These are phyloP conservation scores for Saccharomycopsis malanga DNA, from an alignment of 805 yeast genomes.

Conservation along the genomic window DNA sequence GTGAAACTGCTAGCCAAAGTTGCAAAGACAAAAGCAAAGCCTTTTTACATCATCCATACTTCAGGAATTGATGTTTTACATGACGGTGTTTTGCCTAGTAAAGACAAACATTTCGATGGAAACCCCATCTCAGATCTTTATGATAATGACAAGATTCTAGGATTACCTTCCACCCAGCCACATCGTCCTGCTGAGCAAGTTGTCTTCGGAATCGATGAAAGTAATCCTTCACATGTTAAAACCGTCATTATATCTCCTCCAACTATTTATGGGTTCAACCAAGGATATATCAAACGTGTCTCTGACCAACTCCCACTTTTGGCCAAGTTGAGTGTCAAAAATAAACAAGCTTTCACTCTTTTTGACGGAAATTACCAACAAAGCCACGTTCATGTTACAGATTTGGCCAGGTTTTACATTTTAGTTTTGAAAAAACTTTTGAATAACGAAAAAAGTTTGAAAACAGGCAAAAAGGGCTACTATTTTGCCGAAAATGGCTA, in stretches of 20 bases:
- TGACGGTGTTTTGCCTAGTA: slow-evolving; percentile 12
- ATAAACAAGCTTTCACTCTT: slow-evolving; percentile 27
- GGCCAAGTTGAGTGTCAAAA: slow-evolving; percentile 22
- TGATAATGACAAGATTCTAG: slow-evolving; percentile 27
- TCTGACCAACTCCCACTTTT: slow-evolving; percentile 32
- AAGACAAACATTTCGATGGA: slow-evolving; percentile 22
- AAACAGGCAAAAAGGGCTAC: slow-evolving; percentile 31
- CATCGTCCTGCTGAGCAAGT: slow-evolving; percentile 31
- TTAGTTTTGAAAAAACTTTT: slow-evolving; percentile 27
- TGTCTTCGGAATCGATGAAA: slow-evolving; percentile 27
- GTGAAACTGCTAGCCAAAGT: slow-evolving; percentile 25
- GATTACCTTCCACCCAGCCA: slow-evolving; percentile 27
- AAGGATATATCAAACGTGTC: slow-evolving; percentile 28
- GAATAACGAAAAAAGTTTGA: slow-evolving; percentile 24
- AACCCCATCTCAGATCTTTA: slow-evolving; percentile 26
- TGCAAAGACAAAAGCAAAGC: slow-evolving; percentile 22
- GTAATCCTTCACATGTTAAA: slow-evolving; percentile 27
- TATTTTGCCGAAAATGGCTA: slow-evolving; percentile 31
- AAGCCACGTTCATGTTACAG: slow-evolving; percentile 33
- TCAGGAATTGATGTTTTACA: slow-evolving; percentile 32
- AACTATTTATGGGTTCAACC: slow-evolving; percentile 30
- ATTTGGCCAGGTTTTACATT: slow-evolving; percentile 30
- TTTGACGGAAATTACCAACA: slow-evolving; percentile 30
- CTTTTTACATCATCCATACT: slow-evolving; percentile 31
- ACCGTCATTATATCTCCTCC: slow-evolving; percentile 33